Base-by-base conservation (phyloP, 148 eudicot species). In the Camellia lanceoleosa region DNA sequence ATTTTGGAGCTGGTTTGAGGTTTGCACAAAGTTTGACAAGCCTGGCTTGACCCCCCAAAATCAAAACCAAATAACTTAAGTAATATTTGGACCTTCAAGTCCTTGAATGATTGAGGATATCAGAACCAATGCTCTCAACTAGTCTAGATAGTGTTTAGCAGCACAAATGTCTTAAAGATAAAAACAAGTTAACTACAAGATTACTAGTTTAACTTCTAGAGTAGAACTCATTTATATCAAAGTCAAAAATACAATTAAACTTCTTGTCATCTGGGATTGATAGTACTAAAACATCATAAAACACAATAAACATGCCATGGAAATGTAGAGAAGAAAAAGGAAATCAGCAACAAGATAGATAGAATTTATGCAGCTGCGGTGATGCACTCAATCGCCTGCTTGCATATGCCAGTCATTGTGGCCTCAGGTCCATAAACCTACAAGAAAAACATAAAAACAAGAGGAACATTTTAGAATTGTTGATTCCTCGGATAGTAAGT, bases 401-500 rank as follows among this genome's bases (percentile, higher is more conserved):
- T 95, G 98, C 98, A 95, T 77, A 95, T 95, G 73, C 98, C 98
- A 0, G 98, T 95, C 98, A 95, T 95, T 58, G 98, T 95, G 81
- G 90, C 95, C 85, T 95, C 98, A 19, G 98, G 98, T 60, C 98
- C 98, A 69, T 93, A 93, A 38, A 94, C 97, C 98, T 93, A 80
- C 66, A 86, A 71, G 10, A 78, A 59, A 44, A 23, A 61, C 61
- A 19, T 11, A 15, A n/a, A 51, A 8, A 71, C 51, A 62, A 49
- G 41, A 59, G 18, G 42, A 47, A 63, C 55, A 46, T 70, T 80
- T 56, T 55, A 55, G 59, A 44, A 42, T 8, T 41, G 3, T 2
- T 0, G 13, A 7, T 63, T 63, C 68, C 68, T 7, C 15, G 0
- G 23, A 63, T 63, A 3, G 8, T 2, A 63, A 23, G 23, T 63